Conservation (phyloP, 2,329 filamentous ascomycete genomes). For the Aureobasidium sp. region DNA sequence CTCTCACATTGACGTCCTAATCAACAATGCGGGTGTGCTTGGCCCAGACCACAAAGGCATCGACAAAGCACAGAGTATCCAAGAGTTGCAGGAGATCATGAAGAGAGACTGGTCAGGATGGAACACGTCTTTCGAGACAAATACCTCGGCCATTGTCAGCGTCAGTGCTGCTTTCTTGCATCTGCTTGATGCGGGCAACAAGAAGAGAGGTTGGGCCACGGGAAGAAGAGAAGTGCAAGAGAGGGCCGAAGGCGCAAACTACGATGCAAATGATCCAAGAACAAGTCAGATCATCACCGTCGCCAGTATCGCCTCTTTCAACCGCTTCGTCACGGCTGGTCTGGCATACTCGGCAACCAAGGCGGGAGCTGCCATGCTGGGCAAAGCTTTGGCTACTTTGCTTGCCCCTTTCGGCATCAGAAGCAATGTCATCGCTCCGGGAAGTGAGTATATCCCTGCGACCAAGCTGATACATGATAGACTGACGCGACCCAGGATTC, state of each 20-base stretch:
- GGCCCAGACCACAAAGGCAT: slow-evolving; percentile 38
- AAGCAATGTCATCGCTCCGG: slow-evolving; percentile 42
- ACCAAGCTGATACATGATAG: neutral
- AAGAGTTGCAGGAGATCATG: slow-evolving; percentile 38
- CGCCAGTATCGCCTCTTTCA: slow-evolving; percentile 36
- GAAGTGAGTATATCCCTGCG: slow-evolving; percentile 19
- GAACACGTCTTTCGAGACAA: slow-evolving; percentile 35
- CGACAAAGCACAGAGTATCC: slow-evolving; percentile 38
- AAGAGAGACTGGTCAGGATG: slow-evolving; percentile 29
- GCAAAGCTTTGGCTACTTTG: slow-evolving; percentile 38
- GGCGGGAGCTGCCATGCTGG: slow-evolving; percentile 38
- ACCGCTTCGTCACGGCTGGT: slow-evolving; percentile 30
- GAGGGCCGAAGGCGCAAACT: slow-evolving; percentile 17
- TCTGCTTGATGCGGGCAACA: slow-evolving; percentile 39
- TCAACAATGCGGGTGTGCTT: slow-evolving; percentile 28
- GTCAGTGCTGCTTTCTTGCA: slow-evolving; percentile 41
- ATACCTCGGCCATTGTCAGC: slow-evolving; percentile 39
- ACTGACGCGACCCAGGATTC: slow-evolving; percentile 22
- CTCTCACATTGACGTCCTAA: slow-evolving; percentile 45
- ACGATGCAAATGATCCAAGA: slow-evolving; percentile 31
- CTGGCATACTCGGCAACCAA: slow-evolving; percentile 41
- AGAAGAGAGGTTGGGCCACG: slow-evolving; percentile 33
- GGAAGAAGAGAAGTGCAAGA: slow-evolving; percentile 27
- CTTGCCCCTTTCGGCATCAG: slow-evolving; percentile 40
- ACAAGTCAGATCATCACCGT: slow-evolving; percentile 43